Evolutionary conservation across 768 basidiomycete species (phyloP).

Genomic region (Boletus rubropictus): DNA sequence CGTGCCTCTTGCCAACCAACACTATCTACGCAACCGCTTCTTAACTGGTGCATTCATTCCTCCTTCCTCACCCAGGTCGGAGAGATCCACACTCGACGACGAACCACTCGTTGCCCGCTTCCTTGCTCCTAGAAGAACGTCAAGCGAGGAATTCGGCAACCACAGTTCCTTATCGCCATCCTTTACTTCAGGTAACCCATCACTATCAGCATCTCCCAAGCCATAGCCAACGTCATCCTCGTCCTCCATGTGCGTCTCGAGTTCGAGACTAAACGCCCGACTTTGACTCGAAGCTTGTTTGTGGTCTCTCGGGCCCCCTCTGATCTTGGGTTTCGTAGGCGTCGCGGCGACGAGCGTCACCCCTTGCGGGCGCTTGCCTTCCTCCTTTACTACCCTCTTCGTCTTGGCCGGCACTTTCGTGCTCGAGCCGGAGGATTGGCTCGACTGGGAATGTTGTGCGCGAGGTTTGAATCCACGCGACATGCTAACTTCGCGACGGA

Average conservation of each 20-base stretch:
- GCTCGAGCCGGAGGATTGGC: slow-evolving; percentile 12
- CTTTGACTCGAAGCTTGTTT: slow-evolving; percentile 5
- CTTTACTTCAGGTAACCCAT: slow-evolving; percentile 2
- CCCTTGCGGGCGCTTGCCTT: slow-evolving; percentile 7
- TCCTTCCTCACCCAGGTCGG: slow-evolving; percentile 14
- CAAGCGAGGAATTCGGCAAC: slow-evolving; percentile 39
- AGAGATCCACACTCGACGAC: slow-evolving; percentile 22
- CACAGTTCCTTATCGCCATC: slow-evolving; percentile 38
- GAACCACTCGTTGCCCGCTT: slow-evolving; percentile 25
- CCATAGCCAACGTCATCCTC: neutral
- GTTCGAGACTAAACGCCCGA: slow-evolving; percentile 1
- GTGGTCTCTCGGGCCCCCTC: slow-evolving; percentile 4
- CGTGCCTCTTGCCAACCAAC: neutral
- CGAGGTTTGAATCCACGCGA: slow-evolving; percentile 58
- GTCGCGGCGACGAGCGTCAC: slow-evolving; percentile 50
- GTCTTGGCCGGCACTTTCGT: slow-evolving; percentile 13
- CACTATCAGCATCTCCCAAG: neutral
- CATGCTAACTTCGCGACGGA: slow-evolving; percentile 77
- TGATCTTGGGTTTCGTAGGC: slow-evolving; percentile 38
- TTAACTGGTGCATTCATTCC: slow-evolving; percentile 20
- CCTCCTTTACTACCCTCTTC: slow-evolving; percentile 6
- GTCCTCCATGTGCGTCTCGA: neutral
- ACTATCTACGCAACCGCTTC: slow-evolving; percentile 21
- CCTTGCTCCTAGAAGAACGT: slow-evolving; percentile 29
- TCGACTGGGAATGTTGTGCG: slow-evolving; percentile 12